phyloP scores from a whole-genome alignment of 2,329 filamentous ascomycete genomes.

The Hirsutella rhossiliensis region DNA sequence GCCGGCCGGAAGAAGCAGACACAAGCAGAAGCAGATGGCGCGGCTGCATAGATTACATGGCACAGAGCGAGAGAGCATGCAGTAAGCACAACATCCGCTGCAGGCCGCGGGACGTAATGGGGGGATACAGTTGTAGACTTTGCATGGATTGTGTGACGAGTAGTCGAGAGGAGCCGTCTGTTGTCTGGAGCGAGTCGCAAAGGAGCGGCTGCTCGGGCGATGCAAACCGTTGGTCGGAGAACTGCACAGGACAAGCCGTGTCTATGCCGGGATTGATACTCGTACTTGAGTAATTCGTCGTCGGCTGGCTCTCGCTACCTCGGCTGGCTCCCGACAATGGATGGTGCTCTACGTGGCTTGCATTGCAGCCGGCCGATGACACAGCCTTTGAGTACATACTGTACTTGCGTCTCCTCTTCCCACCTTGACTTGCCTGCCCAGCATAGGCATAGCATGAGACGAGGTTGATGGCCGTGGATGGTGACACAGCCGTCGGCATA shows the following conservation, averaged over 20 bases:
- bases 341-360: conserved; percentile 2
- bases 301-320: neutral
- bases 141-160: too few species aligned
- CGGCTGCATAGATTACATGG: too few species aligned
- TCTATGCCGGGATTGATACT: neutral
- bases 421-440: neutral
- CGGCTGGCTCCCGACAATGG: conserved; percentile 1
- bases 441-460: conserved; percentile 1
- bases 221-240: neutral
- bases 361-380: conserved; percentile 3
- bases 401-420: too few species aligned
- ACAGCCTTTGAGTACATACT: neutral
- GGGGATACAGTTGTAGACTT: too few species aligned
- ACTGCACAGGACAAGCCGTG: neutral
- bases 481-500: neutral
- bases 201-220: too few species aligned
- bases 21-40: too few species aligned
- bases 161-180: too few species aligned
- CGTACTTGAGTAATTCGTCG: neutral
- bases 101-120: too few species aligned
- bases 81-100: too few species aligned
- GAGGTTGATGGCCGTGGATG: conserved; percentile 1
- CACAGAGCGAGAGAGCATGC: too few species aligned
- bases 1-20: too few species aligned
- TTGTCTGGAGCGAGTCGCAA: too few species aligned